These are phyloP conservation scores for Cicer pinnatifidum DNA, from an alignment of 306 rosid genomes.

Conservation along the genomic window DNA sequence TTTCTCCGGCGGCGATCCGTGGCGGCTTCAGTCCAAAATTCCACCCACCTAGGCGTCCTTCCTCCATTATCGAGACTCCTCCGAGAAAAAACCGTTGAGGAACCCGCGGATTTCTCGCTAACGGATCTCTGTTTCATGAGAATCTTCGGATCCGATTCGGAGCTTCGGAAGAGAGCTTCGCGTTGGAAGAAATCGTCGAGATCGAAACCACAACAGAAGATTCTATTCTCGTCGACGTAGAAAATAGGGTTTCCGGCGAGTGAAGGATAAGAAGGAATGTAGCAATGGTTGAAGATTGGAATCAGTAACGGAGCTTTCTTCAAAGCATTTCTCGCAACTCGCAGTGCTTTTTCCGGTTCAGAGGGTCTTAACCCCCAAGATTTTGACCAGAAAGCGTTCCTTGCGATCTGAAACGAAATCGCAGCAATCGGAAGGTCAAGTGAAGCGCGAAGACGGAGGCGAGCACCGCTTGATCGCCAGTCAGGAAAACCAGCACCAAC, in stretches of 20 bases:
- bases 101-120: constrained; percentile 77
- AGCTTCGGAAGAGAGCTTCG: constrained; percentile 64
- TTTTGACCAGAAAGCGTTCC: constrained; percentile 85
- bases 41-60: constrained; percentile 96
- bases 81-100: constrained; percentile 64
- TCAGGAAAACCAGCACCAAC: constrained; percentile 94
- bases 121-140: constrained; percentile 78
- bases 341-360: constrained; percentile 83
- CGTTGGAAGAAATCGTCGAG: constrained; percentile 92
- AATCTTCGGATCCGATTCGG: constrained; percentile 57
- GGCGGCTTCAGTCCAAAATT: constrained; percentile 95
- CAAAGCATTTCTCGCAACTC: constrained; percentile 76
- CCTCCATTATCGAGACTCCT: constrained; percentile 79
- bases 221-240: constrained; percentile 87
- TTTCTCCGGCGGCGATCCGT: constrained; percentile 73
- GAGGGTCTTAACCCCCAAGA: constrained; percentile 86
- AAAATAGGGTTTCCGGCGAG: constrained; percentile 92
- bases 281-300: constrained; percentile 93
- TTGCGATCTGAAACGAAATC: constrained; percentile 88
- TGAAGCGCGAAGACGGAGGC: constrained; percentile 81
- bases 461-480: constrained; percentile 80
- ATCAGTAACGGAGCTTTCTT: constrained; percentile 93
- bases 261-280: constrained; percentile 92
- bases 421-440: constrained; percentile 96
- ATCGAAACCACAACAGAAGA: constrained; percentile 92